Conservation (phyloP, 768 basidiomycete genomes). For the Pisolithus orientalis region DNA sequence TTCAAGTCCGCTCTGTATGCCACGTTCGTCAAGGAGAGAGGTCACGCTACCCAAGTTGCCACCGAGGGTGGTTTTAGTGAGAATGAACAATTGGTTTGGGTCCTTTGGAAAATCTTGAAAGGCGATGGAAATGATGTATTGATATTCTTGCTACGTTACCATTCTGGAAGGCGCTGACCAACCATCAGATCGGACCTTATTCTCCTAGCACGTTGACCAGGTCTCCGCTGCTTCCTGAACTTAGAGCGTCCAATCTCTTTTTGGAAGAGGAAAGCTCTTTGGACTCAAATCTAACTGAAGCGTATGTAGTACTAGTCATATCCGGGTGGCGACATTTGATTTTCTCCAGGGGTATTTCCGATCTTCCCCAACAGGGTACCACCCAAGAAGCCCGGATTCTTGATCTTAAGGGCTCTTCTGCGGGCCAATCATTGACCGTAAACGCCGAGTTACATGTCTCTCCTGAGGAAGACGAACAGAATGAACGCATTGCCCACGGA, state of each 20-base stretch:
- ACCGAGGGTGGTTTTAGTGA: constrained; percentile 42
- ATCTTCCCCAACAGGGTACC: constrained; percentile 5
- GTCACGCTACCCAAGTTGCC: constrained; percentile 49
- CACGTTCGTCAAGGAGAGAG: constrained; percentile 64
- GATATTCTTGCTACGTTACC: neutral
- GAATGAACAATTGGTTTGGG: constrained; percentile 80
- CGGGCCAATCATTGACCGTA: neutral
- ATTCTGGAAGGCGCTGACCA: constrained; percentile 3
- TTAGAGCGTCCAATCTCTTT: constrained; percentile 65
- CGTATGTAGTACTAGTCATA: constrained; percentile 31
- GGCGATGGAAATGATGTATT: constrained; percentile 75
- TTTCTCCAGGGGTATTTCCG: constrained; percentile 9
- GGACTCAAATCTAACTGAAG: constrained; percentile 38
- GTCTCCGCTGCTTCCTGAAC: constrained; percentile 69
- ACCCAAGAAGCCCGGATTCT: constrained; percentile 2
- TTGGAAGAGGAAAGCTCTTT: constrained; percentile 58
- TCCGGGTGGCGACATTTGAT: neutral
- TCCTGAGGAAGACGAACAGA: constrained; percentile 49
- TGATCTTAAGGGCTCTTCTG: constrained; percentile 2
- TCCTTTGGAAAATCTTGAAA: constrained; percentile 80
- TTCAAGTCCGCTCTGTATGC: constrained; percentile 69
- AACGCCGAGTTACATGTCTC: constrained; percentile 22
- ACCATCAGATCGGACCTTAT: constrained; percentile 70
- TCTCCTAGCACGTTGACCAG: constrained; percentile 68
- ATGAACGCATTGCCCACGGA: constrained; percentile 53